These are phyloP conservation scores for Phytopythium delawarense DNA, from an alignment of 352 stramenopile genomes.

Conservation along the genomic window DNA sequence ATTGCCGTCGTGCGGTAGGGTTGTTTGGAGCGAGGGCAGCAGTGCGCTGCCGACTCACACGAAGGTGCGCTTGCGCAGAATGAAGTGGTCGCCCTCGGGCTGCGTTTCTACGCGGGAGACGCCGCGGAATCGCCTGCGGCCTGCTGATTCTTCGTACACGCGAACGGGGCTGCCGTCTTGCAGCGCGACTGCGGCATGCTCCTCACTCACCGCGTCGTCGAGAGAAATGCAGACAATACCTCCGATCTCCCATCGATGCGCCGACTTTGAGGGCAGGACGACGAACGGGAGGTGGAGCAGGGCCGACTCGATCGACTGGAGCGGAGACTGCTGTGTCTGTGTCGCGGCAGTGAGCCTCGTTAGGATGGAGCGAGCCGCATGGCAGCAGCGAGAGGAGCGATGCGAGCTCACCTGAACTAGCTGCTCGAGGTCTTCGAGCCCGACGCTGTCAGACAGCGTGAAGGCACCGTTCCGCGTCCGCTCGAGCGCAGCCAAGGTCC, in stretches of 20 bases:
- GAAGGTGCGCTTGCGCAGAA: constrained; percentile 69
- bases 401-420: constrained; percentile 10
- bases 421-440: constrained; percentile 48
- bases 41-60: constrained; percentile 24
- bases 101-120: constrained; percentile 51
- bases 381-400: not conserved
- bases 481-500: constrained; percentile 58
- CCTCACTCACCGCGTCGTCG: constrained; percentile 22
- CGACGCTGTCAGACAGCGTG: constrained; percentile 39
- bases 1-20: constrained; percentile 1
- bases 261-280: constrained; percentile 20
- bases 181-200: constrained; percentile 4
- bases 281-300: constrained; percentile 52
- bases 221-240: constrained; percentile 31
- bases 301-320: constrained; percentile 56
- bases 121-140: constrained; percentile 29
- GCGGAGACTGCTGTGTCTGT: constrained; percentile 28
- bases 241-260: constrained; percentile 45
- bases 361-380: not conserved
- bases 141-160: constrained; percentile 29
- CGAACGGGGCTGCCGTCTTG: constrained; percentile 37
- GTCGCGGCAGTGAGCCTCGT: not conserved
- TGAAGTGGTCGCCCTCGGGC: constrained; percentile 21
- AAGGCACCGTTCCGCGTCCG: constrained; percentile 65
- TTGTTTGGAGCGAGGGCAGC: constrained; percentile 5